Conservation (phyloP, 106 monocot species). For the Acorus gramineus region DNA sequence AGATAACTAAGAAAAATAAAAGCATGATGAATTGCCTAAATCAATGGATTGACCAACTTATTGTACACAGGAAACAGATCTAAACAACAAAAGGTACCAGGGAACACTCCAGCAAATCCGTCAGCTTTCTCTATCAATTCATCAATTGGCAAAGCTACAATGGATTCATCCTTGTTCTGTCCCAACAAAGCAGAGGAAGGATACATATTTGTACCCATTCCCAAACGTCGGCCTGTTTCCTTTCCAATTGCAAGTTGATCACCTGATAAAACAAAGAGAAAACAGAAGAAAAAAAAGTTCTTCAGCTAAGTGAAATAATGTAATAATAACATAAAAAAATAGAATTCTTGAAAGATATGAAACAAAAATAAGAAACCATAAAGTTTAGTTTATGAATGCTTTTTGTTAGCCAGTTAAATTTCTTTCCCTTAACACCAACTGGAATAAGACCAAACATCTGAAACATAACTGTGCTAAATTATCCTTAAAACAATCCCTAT, state of each 20-base stretch:
- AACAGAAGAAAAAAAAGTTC: background rate
- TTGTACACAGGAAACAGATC: background rate
- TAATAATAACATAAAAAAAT: too few species aligned
- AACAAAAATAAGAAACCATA: too few species aligned
- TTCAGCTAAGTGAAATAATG: too few species aligned
- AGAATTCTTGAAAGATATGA: too few species aligned
- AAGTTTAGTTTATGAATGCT: too few species aligned
- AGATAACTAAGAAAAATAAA: background rate
- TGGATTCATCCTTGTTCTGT: slow-evolving; percentile 69
- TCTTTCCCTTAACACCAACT: too few species aligned
- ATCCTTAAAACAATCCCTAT: too few species aligned
- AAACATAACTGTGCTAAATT: too few species aligned
- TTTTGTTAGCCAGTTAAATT: too few species aligned
- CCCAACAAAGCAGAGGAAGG: slow-evolving; percentile 86
- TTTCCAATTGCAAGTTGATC: slow-evolving; percentile 92
- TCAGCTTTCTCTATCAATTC: slow-evolving; percentile 95
- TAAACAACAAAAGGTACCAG: slow-evolving; percentile 23
- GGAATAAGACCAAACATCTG: too few species aligned
- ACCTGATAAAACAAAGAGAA: slow-evolving; percentile 30
- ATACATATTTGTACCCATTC: slow-evolving; percentile 98
- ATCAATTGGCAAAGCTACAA: slow-evolving; percentile 78
- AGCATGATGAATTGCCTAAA: background rate
- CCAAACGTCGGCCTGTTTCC: slow-evolving; percentile 86
- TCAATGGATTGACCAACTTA: background rate
- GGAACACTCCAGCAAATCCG: slow-evolving; percentile 97